Evolutionary conservation across 2,329 filamentous ascomycete species (phyloP).

Genomic region (Nemania abortiva): DNA sequence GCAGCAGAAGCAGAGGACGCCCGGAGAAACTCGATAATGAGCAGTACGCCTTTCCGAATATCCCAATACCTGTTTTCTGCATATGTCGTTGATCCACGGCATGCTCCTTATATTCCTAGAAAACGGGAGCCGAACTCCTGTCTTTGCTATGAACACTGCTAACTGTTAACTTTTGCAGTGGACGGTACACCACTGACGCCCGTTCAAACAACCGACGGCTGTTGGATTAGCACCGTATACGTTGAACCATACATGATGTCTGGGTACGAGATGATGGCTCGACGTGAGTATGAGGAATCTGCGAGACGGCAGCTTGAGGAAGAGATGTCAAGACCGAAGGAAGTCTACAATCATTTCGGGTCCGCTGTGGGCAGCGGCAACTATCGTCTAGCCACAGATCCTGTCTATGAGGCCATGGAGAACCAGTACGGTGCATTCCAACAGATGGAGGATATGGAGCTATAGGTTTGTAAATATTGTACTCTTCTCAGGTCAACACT

Average conservation of each 20-base stretch:
- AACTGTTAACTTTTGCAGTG: constrained; percentile 47
- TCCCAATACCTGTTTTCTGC: neutral
- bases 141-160: neutral
- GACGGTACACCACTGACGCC: constrained; percentile 65
- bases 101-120: neutral
- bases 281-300: constrained; percentile 71
- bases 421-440: constrained; percentile 75
- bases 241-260: constrained; percentile 87
- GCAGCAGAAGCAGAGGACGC: constrained; percentile 60
- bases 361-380: constrained; percentile 53
- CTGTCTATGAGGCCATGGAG: constrained; percentile 78
- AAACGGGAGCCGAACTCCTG: too few relatives aligned
- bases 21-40: constrained; percentile 59
- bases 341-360: constrained; percentile 60
- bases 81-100: neutral
- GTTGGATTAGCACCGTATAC: constrained; percentile 62
- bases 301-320: constrained; percentile 53
- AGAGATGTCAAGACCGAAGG: constrained; percentile 52
- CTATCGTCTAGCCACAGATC: constrained; percentile 73
- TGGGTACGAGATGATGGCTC: constrained; percentile 80
- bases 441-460: constrained; percentile 55
- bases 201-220: constrained; percentile 65
- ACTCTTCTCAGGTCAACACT: constrained; percentile 14
- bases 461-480: constrained; percentile 35
- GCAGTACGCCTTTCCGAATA: constrained; percentile 42